phyloP scores from a whole-genome alignment of 345 rosid species.

The Sonneratia caseolaris region DNA sequence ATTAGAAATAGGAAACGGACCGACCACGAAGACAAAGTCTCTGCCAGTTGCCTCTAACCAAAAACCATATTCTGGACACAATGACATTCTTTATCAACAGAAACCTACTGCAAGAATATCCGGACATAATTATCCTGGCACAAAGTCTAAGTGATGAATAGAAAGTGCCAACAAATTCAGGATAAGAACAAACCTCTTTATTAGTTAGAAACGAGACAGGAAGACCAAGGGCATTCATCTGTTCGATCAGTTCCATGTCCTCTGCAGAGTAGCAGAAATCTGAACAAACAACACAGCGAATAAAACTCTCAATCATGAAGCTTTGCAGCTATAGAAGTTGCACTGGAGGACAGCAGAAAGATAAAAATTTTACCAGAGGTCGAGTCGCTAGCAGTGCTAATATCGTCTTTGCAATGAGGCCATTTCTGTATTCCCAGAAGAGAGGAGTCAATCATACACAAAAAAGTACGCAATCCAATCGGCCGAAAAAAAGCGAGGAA shows the following conservation, averaged over 20 bases:
- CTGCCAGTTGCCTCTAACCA: background rate
- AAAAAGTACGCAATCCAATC: background rate
- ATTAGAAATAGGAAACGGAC: too few relatives aligned
- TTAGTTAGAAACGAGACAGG: conserved; percentile 64
- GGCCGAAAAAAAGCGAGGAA: background rate
- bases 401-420: conserved; percentile 10
- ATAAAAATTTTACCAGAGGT: conserved; percentile 20
- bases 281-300: conserved; percentile 9
- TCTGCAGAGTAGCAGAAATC: conserved; percentile 22
- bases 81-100: background rate
- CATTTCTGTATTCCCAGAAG: conserved; percentile 21
- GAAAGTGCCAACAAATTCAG: background rate
- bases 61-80: background rate
- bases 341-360: background rate
- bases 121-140: background rate
- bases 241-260: conserved; percentile 34
- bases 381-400: conserved; percentile 12
- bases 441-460: background rate
- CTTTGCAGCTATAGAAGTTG: background rate
- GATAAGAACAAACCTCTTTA: conserved; percentile 38
- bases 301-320: conserved; percentile 6
- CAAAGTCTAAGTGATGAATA: background rate
- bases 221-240: conserved; percentile 69
- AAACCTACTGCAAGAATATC: background rate
- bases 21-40: too few relatives aligned